Percentiles rank a stretch among this genome's conserved stretches.
Evolutionary conservation across 768 basidiomycete genomes (phyloP).

Genomic region (Xerocomellus dryophilus): DNA sequence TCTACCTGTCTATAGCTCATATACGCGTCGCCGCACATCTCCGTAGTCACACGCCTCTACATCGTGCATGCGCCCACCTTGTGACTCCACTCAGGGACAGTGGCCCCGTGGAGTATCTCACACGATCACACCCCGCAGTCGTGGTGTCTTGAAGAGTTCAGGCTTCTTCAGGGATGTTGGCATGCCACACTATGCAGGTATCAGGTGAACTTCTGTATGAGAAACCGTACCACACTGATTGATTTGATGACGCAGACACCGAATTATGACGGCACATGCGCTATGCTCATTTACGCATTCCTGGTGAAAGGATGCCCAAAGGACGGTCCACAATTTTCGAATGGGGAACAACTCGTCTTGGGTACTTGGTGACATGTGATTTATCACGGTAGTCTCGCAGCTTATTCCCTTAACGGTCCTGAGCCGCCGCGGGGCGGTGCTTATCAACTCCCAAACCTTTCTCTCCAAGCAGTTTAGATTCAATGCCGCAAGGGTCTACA

Average conservation of each 20-base stretch:
- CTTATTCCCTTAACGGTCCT: not conserved
- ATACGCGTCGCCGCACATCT: not conserved
- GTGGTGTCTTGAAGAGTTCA: not conserved
- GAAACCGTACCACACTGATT: not conserved
- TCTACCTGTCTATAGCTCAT: not conserved
- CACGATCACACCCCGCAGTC: not conserved
- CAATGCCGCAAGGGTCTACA: not conserved
- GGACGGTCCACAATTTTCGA: not conserved
- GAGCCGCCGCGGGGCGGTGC: not conserved
- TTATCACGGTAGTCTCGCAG: not conserved
- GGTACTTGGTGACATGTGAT: not conserved
- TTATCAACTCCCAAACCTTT: not conserved
- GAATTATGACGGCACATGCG: too few species aligned
- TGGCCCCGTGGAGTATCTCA: not conserved
- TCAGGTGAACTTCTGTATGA: not conserved
- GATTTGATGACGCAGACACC: not conserved
- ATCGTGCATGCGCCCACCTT: not conserved
- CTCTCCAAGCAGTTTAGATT: not conserved
- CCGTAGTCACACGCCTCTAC: not conserved
- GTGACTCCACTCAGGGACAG: not conserved
- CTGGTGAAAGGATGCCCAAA: not conserved
- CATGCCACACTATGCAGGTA: too few species aligned
- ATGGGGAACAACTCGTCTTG: too few species aligned
- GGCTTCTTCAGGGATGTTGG: too few species aligned
- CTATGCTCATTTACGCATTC: not conserved